phyloP scores from a whole-genome alignment of 2,329 filamentous ascomycete species.

The Cadophora sp. region DNA sequence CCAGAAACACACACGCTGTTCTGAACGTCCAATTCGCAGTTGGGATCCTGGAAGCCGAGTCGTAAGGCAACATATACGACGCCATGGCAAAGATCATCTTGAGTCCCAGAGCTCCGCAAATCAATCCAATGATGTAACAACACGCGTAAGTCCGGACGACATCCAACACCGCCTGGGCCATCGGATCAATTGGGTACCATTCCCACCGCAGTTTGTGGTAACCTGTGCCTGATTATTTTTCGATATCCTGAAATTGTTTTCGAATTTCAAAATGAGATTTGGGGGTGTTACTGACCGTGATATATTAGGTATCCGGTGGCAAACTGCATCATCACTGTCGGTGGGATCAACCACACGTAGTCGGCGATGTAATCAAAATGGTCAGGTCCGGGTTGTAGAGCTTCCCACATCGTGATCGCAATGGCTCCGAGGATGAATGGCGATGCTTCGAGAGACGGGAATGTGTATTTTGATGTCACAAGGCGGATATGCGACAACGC shows the following conservation, averaged over 20 bases:
- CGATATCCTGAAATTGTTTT: not conserved
- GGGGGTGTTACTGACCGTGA: not conserved
- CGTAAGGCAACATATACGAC: not conserved
- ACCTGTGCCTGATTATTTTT: not conserved
- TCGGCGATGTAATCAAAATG: not conserved
- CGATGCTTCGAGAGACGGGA: not conserved
- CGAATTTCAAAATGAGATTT: too few relatives aligned
- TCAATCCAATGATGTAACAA: conserved; percentile 1
- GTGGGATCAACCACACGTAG: not conserved
- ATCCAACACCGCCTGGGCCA: not conserved
- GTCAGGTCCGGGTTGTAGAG: not conserved
- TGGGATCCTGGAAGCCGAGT: not conserved
- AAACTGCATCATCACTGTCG: not conserved
- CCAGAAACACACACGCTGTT: not conserved
- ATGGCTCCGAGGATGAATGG: not conserved
- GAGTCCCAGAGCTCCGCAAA: not conserved
- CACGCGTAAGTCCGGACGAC: not conserved
- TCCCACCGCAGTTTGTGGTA: not conserved
- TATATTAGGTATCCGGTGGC: not conserved
- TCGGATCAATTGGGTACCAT: not conserved
- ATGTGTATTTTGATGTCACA: not conserved
- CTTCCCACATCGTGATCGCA: not conserved
- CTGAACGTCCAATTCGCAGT: not conserved
- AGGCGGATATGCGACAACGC: not conserved
- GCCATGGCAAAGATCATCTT: not conserved